Evolutionary conservation across 129 eudicot species (phyloP), one percentile per base, ranked within the genome.

Genomic region (Tagetes patula): DNA sequence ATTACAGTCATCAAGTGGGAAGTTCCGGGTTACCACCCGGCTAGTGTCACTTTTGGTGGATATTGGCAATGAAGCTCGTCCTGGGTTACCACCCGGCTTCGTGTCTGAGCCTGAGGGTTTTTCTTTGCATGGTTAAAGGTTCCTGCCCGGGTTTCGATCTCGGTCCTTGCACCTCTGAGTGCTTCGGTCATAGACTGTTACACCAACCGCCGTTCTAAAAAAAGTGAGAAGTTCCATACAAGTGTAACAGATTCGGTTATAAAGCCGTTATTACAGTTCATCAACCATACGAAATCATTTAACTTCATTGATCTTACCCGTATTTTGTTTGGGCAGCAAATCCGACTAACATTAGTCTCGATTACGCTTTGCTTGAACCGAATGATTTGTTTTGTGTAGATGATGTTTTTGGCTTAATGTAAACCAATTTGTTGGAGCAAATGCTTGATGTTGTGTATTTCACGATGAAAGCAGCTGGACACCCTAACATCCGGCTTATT

Each of bases 371-470:
- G 63, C 76, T 85, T 11, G 37, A 66, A 14, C 71, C 84, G 13
- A 82, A 71, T 12, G 75, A 60, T 61, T 46, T 81, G 1, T 74
- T 71, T 2, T 76, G 72, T 62, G 75, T 79, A 20, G 97, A 92
- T 73, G 96, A 91, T 3, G 77, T 30, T 33, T 61, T 95, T 65
- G 80, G 84, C 30, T 80, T 92, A 50, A 41, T 66, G 4, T 92
- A 92, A 72, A 76, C 84, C 0, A 87, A 89, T 54, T 32, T 92
- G 55, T 74, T 92, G 20, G 98, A 92, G 46, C 98, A 92, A 79
- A 85, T 92, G 95, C 78, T 92, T 12, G 98, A 92, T 71, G 79
- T 95, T 10, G 10, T 84, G 0, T 43, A 72, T 58, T 87, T 87
- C 60, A 95, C 95, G 10, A 89, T 92, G 95, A 84, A 79, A 37